Conservation (phyloP, 495 filamentous ascomycete genomes). For the Hypoxylon subgilvum region DNA sequence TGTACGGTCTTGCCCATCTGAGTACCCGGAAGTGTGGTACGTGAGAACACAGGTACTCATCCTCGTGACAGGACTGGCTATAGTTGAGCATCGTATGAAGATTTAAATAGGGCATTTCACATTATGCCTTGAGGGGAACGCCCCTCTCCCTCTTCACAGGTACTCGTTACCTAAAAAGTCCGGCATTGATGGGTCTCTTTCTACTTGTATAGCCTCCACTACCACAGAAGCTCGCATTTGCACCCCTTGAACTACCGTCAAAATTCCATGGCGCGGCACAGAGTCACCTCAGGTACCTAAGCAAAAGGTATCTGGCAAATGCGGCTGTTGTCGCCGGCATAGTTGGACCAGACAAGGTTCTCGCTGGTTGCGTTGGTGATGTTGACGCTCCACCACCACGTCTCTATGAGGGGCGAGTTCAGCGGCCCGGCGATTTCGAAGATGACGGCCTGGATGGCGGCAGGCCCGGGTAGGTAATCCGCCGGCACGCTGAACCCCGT, state of each 20-base stretch:
- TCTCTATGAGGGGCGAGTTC: slow-evolving; percentile 3
- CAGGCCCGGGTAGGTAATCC: not conserved
- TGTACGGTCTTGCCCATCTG: too few relatives aligned
- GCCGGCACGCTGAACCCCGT: not conserved
- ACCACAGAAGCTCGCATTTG: not conserved
- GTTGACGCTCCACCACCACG: slow-evolving; percentile 5
- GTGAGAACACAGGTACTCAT: too few relatives aligned
- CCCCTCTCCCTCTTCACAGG: too few relatives aligned
- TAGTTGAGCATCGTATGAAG: too few relatives aligned
- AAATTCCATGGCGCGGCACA: too few relatives aligned
- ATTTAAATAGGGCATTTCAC: too few relatives aligned
- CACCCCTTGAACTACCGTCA: not conserved
- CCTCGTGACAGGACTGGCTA: too few relatives aligned
- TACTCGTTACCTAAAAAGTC: too few relatives aligned
- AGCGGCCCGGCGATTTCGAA: slow-evolving; percentile 1
- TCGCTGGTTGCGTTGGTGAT: not conserved
- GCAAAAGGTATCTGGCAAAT: not conserved
- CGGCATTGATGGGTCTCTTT: too few relatives aligned
- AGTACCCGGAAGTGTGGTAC: too few relatives aligned
- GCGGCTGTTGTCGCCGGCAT: slow-evolving; percentile 6
- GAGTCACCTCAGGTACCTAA: not conserved
- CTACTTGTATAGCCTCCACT: too few relatives aligned
- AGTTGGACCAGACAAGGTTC: not conserved
- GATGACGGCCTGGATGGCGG: slow-evolving; percentile 7
- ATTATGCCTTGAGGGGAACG: too few relatives aligned